phyloP scores from a whole-genome alignment of 2,329 filamentous ascomycete species.

The Chaetomiaceae sp. region DNA sequence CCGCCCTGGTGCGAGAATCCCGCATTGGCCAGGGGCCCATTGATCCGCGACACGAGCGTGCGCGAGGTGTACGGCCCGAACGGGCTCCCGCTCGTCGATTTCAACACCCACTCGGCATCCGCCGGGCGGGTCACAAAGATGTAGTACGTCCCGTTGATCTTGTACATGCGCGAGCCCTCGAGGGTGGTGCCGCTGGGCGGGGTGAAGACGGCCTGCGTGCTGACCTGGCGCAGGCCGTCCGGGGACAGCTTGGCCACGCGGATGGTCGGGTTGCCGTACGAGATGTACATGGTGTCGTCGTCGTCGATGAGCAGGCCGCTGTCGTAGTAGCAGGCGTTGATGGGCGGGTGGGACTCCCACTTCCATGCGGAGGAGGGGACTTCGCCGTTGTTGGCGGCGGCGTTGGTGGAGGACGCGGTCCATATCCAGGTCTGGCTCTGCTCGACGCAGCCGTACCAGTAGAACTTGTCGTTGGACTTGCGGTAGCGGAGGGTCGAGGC shows the following conservation, averaged over 20 bases:
- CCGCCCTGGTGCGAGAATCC: conserved; percentile 53
- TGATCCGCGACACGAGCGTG: conserved; percentile 40
- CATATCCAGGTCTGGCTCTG: conserved; percentile 48
- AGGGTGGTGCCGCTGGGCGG: conserved; percentile 34
- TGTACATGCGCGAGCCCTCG: conserved; percentile 54
- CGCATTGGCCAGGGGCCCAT: conserved; percentile 40
- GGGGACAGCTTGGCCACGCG: conserved; percentile 46
- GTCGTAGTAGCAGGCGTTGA: conserved; percentile 51
- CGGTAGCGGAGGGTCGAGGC: conserved; percentile 52
- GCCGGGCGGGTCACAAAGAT: conserved; percentile 46
- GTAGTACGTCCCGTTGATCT: conserved; percentile 52
- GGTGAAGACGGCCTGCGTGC: conserved; percentile 42
- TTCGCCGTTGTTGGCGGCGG: conserved; percentile 40
- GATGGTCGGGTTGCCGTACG: conserved; percentile 47
- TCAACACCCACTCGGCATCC: conserved; percentile 45
- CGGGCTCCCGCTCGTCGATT: conserved; percentile 36
- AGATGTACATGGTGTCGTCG: conserved; percentile 56
- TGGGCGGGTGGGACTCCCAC: conserved; percentile 13
- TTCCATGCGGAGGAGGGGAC: conserved; percentile 29
- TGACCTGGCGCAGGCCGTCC: conserved; percentile 44
- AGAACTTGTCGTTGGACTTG: conserved; percentile 44
- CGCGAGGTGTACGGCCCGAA: conserved; percentile 49
- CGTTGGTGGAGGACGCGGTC: conserved; percentile 40
- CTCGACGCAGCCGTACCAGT: conserved; percentile 56
- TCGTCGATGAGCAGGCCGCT: conserved; percentile 53